These are phyloP conservation scores for Tilletia horrida DNA, from an alignment of 1,284 basidiomycete genomes.

Conservation along the genomic window DNA sequence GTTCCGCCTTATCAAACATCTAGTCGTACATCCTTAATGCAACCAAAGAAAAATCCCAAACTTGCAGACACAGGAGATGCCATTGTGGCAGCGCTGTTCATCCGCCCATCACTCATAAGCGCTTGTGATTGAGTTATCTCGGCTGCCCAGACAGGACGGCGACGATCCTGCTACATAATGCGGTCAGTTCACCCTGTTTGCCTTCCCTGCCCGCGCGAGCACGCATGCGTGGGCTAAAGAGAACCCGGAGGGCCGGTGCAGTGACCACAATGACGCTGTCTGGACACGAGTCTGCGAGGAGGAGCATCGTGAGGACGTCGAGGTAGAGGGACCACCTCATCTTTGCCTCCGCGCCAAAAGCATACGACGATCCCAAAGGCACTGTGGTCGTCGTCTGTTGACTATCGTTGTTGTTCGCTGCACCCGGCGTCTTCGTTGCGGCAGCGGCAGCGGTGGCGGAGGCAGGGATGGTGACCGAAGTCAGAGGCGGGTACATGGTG, in stretches of 20 bases:
- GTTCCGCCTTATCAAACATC: too few species aligned
- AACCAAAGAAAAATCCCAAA: too few species aligned
- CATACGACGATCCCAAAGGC: neutral
- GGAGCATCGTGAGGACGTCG: slow-evolving; percentile 18
- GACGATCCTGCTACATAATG: slow-evolving; percentile 5
- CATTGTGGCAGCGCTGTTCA: too few species aligned
- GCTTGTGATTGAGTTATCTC: neutral
- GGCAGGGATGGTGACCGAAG: neutral
- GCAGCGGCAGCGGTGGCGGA: neutral
- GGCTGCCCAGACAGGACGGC: neutral
- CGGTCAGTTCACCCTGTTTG: slow-evolving; percentile 5
- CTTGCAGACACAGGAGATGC: too few species aligned
- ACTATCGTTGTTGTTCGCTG: too few species aligned
- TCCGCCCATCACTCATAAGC: too few species aligned
- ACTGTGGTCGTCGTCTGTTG: too few species aligned
- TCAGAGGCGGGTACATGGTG: slow-evolving; percentile 16
- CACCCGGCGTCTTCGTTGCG: too few species aligned
- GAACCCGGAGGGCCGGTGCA: neutral
- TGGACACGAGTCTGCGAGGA: slow-evolving; percentile 14
- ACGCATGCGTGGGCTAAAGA: slow-evolving; percentile 11
- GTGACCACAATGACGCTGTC: slow-evolving; percentile 15
- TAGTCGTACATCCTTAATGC: too few species aligned
- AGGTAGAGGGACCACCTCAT: slow-evolving; percentile 17
- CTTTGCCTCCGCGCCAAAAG: slow-evolving; percentile 14
- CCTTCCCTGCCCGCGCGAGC: neutral